A percentile compares a stretch with the other conserved stretches of the same genome.
Evolutionary conservation across 257 asterid genomes (phyloP).

Genomic region (Salvia hispanica): DNA sequence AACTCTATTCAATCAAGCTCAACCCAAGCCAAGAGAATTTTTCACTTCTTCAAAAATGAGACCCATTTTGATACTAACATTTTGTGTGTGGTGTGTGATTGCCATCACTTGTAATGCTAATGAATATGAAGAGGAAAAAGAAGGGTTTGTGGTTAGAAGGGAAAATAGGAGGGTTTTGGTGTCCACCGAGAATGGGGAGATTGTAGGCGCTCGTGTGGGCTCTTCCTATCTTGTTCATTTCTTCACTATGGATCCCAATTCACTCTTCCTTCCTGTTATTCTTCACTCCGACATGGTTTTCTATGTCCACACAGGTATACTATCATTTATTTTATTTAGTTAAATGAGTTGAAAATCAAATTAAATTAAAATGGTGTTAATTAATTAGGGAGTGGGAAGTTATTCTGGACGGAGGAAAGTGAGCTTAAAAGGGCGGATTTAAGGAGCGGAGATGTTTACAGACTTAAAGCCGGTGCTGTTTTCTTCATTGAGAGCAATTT

Average conservation of each 20-base stretch:
- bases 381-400: conserved; percentile 66
- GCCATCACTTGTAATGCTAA: neutral
- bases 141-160: conserved; percentile 43
- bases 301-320: conserved; percentile 79
- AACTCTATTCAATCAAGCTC: neutral
- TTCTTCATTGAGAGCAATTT: conserved; percentile 71
- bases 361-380: neutral
- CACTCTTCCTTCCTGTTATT: conserved; percentile 74
- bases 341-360: no score
- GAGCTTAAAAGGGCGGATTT: conserved; percentile 39
- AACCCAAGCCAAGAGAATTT: no score
- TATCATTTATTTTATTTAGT: no score
- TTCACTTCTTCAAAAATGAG: neutral
- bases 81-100: conserved; percentile 10
- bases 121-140: conserved; percentile 23
- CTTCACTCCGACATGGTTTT: conserved; percentile 77
- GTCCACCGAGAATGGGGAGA: conserved; percentile 63
- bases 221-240: conserved; percentile 56
- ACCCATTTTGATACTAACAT: neutral
- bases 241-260: conserved; percentile 83
- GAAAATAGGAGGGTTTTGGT: conserved; percentile 41
- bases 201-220: conserved; percentile 53
- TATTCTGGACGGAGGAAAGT: conserved; percentile 62
- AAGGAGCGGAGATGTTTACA: conserved; percentile 62
- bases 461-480: conserved; percentile 57